phyloP scores from a whole-genome alignment of 495 filamentous ascomycete genomes.

The Xylaria curta region DNA sequence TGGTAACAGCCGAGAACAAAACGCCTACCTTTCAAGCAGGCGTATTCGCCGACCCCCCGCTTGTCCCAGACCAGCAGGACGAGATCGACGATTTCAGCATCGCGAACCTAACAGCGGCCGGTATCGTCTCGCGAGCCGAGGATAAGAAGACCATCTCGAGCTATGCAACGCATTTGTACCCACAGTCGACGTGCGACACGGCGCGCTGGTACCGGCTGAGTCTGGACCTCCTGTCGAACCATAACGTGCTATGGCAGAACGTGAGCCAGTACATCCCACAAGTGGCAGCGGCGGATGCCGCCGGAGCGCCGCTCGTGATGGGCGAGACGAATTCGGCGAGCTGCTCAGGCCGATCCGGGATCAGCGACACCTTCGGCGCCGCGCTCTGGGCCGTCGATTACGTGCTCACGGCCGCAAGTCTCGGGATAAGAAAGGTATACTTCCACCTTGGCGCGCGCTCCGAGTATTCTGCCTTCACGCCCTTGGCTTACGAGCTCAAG shows the following conservation, averaged over 20 bases:
- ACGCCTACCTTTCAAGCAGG: constrained; percentile 38
- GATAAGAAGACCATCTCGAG: constrained; percentile 50
- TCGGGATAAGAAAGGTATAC: constrained; percentile 43
- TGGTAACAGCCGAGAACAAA: not conserved
- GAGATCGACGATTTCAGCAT: constrained; percentile 42
- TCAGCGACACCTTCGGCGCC: constrained; percentile 46
- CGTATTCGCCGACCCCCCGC: constrained; percentile 41
- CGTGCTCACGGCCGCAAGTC: constrained; percentile 40
- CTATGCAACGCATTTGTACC: constrained; percentile 41
- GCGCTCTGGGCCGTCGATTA: constrained; percentile 49
- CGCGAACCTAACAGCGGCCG: constrained; percentile 51
- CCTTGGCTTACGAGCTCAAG: constrained; percentile 29
- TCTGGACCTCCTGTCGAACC: constrained; percentile 37
- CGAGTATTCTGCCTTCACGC: constrained; percentile 42
- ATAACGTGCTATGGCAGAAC: constrained; percentile 35
- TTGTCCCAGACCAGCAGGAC: constrained; percentile 42
- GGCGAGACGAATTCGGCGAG: constrained; percentile 49
- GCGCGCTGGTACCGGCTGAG: constrained; percentile 36
- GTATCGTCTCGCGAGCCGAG: constrained; percentile 68
- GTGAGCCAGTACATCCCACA: constrained; percentile 26
- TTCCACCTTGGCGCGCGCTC: constrained; percentile 48
- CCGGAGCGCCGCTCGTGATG: constrained; percentile 42
- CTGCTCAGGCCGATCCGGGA: constrained; percentile 41
- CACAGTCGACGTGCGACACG: constrained; percentile 41
- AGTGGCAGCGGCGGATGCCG: constrained; percentile 34